A percentile compares a stretch with the other conserved stretches of the same genome.
Evolutionary conservation across 1,284 basidiomycete genomes (phyloP).

Genomic region (Bjerkandera adusta): DNA sequence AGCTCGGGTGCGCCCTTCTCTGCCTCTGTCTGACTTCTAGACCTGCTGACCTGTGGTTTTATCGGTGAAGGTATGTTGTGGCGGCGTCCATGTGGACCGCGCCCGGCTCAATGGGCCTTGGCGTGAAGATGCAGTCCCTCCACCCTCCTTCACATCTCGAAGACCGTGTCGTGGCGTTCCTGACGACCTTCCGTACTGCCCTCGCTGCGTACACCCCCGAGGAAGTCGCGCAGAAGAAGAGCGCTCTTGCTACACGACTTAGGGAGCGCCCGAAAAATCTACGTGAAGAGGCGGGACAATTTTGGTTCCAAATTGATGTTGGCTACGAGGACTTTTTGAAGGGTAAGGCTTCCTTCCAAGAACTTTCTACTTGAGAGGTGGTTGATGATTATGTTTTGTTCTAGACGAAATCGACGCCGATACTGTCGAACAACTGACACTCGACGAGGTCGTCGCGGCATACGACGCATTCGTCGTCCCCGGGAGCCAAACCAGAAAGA

Average conservation of each 20-base stretch:
- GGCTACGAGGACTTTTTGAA: slow-evolving; percentile 28
- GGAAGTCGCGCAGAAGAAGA: slow-evolving; percentile 23
- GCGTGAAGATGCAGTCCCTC: slow-evolving; percentile 28
- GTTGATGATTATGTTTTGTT: not conserved
- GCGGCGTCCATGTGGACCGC: slow-evolving; percentile 18
- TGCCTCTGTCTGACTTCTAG: not conserved
- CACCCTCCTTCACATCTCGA: slow-evolving; percentile 25
- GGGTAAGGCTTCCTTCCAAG: slow-evolving; percentile 25
- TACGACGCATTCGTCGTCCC: slow-evolving; percentile 26
- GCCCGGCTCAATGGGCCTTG: slow-evolving; percentile 24
- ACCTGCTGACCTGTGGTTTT: not conserved
- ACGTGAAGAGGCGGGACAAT: slow-evolving; percentile 25
- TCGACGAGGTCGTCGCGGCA: slow-evolving; percentile 21
- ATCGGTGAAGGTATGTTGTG: slow-evolving; percentile 26
- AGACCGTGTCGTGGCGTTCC: slow-evolving; percentile 28
- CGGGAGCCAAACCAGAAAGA: slow-evolving; percentile 23
- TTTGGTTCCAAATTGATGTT: slow-evolving; percentile 26
- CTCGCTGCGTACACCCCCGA: slow-evolving; percentile 20
- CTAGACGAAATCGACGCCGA: slow-evolving; percentile 26
- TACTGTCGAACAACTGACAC: slow-evolving; percentile 19
- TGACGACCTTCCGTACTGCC: slow-evolving; percentile 19
- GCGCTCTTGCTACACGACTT: slow-evolving; percentile 27
- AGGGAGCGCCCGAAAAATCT: slow-evolving; percentile 29
- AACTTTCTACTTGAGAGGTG: not conserved
- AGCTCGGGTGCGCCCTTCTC: slow-evolving; percentile 25